phyloP scores from a whole-genome alignment of 352 stramenopile genomes.

The Phytophthora melonis region DNA sequence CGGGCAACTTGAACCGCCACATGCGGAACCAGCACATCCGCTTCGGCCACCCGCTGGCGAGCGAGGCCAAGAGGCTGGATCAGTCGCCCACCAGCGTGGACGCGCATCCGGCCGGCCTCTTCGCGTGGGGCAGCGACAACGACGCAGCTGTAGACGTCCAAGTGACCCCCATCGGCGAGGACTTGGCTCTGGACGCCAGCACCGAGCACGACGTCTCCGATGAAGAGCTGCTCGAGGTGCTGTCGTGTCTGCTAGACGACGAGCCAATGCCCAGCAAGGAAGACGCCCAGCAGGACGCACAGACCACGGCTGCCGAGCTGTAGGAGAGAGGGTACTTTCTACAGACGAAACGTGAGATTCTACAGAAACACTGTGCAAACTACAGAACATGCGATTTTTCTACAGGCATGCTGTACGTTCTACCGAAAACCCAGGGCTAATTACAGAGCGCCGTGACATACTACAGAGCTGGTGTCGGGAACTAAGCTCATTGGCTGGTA shows the following conservation, averaged over 20 bases:
- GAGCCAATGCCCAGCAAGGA: constrained; percentile 14
- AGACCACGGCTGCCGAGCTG: not conserved
- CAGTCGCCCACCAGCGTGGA: constrained; percentile 38
- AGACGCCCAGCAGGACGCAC: not conserved
- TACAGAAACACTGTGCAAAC: too few relatives aligned
- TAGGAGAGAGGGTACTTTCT: too few relatives aligned
- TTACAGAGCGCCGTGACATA: too few relatives aligned
- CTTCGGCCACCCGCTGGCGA: constrained; percentile 36
- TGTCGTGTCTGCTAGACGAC: constrained; percentile 50
- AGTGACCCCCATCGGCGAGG: constrained; percentile 15
- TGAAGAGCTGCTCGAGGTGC: constrained; percentile 46
- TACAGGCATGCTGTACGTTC: too few relatives aligned
- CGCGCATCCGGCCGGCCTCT: constrained; percentile 6
- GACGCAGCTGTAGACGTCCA: not conserved
- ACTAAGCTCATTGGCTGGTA: too few relatives aligned
- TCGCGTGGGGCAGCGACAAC: constrained; percentile 13
- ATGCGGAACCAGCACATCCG: constrained; percentile 59
- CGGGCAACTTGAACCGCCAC: constrained; percentile 70
- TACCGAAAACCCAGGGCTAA: too few relatives aligned
- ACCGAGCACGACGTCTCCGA: constrained; percentile 31
- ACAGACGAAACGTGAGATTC: too few relatives aligned
- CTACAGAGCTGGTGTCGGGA: too few relatives aligned
- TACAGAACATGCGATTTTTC: too few relatives aligned
- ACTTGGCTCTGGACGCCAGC: constrained; percentile 29
- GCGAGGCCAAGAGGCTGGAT: constrained; percentile 17